Evolutionary conservation across 2,329 filamentous ascomycete genomes (phyloP), one percentile per base, ranked within the genome.

Genomic region (Lachnellula arida): DNA sequence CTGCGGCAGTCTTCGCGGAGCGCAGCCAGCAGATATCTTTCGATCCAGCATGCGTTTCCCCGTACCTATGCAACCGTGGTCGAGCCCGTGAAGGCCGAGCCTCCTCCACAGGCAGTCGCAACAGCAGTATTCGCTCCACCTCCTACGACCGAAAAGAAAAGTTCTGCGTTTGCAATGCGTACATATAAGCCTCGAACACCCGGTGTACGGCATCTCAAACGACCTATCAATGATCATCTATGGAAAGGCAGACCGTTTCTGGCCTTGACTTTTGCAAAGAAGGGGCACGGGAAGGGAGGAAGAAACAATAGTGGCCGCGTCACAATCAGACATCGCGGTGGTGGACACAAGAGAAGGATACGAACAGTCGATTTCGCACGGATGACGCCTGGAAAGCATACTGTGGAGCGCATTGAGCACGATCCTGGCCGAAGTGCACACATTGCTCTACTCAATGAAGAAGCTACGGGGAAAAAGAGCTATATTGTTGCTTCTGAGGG

Each of bases 401-500:
- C 86, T 15, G 93, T 99, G 53, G 92, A 97, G 70, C 85, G 94
- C 59, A 94, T 99, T 68, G 94, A 99, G 73, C 92, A 97, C 72
- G 95, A 99, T 67, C 94, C 94, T 0, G 91, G 91, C 63, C 87
- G 94, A 51, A 96, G 86, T 67, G 91, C 93, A 14, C 94, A 99
- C 71, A 92, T 99, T 72, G 94, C 94, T 5, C 80, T 99, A 54
- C 69, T 97, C 48, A 91, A 85, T 49, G 85, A 88, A 66, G 77
- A 91, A 62, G 81, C 84, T 48, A 93, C 88, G 0, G 82, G 85
- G 12, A 81, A 81, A 63, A 86, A 94, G 75, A 90, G 86, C 63
- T 99, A 99, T 73, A 96, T 99, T 62, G 79, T 99, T 57, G 94
- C 94, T n/a, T 84, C 94, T 0, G 94, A 99, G 65, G 94, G 94